Evolutionary conservation across 331 rosid species (phyloP).

Genomic region (Quercus phellos): DNA sequence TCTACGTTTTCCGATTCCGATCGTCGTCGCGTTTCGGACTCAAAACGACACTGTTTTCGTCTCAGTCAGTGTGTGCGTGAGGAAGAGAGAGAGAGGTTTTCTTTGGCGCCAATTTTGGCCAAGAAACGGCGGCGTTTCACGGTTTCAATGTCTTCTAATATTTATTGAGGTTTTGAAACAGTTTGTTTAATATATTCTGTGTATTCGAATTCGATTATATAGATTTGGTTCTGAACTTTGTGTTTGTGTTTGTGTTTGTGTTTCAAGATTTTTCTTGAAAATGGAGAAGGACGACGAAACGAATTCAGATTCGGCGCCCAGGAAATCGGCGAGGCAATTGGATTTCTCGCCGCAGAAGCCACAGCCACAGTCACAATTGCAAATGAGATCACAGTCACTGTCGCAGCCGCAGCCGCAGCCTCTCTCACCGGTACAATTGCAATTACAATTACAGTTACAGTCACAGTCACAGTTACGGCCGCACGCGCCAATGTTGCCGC

Average conservation of each 20-base stretch:
- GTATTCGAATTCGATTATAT: not conserved
- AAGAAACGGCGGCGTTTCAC: slow-evolving; percentile 4
- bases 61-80: not conserved
- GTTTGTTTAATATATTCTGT: not conserved
- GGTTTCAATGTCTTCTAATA: not conserved
- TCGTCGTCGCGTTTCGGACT: not conserved
- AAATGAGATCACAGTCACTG: not conserved
- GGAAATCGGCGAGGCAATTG: slow-evolving; percentile 55
- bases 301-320: slow-evolving; percentile 28
- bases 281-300: slow-evolving; percentile 62
- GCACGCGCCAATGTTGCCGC: slow-evolving; percentile 19
- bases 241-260: not conserved
- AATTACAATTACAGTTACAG: slow-evolving; percentile 1
- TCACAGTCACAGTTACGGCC: slow-evolving; percentile 15
- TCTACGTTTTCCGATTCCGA: not conserved
- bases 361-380: too few relatives aligned
- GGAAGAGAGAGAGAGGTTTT: not conserved
- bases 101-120: not conserved
- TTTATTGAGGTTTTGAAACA: not conserved
- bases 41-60: not conserved
- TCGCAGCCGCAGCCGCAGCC: not conserved
- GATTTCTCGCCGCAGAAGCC: slow-evolving; percentile 38
- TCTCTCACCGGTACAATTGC: slow-evolving; percentile 18
- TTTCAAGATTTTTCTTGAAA: not conserved
- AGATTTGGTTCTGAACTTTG: not conserved